Conservation (phyloP, 768 basidiomycete genomes). For the Amanita pseudoporphyria region DNA sequence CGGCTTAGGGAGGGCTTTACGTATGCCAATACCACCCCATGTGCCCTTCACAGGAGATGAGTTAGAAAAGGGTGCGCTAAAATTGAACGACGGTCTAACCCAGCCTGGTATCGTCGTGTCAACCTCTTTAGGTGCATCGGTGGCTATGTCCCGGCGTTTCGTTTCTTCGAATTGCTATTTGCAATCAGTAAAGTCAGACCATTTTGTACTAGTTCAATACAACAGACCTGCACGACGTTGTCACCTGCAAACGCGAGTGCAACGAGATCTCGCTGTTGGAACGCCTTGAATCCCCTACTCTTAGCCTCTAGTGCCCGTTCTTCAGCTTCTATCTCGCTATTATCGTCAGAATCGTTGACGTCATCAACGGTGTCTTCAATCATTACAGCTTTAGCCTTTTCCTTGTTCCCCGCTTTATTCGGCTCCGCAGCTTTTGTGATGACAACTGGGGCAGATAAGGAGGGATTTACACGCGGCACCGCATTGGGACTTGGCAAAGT, state of each 20-base stretch:
- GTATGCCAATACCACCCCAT: slow-evolving; percentile 80
- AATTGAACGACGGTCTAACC: slow-evolving; percentile 39
- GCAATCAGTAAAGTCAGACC: background rate
- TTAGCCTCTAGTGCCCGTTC: slow-evolving; percentile 40
- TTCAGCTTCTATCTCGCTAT: slow-evolving; percentile 66
- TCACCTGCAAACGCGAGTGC: slow-evolving; percentile 95
- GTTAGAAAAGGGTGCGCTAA: slow-evolving; percentile 2
- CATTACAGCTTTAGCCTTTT: slow-evolving; percentile 32
- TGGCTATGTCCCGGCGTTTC: slow-evolving; percentile 74
- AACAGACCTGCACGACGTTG: slow-evolving; percentile 72
- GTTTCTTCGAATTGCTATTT: slow-evolving; percentile 75
- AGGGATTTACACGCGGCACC: background rate
- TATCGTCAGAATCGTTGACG: slow-evolving; percentile 42
- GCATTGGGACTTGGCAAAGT: slow-evolving; percentile 13
- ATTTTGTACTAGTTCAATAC: slow-evolving; percentile 23
- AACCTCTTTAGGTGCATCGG: slow-evolving; percentile 79
- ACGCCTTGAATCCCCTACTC: slow-evolving; percentile 46
- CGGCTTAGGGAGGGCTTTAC: slow-evolving; percentile 49
- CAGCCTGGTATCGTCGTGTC: slow-evolving; percentile 93
- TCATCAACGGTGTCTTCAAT: slow-evolving; percentile 32
- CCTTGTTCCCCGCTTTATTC: background rate
- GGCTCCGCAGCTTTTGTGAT: background rate
- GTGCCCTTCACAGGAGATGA: slow-evolving; percentile 48
- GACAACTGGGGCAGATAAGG: background rate
- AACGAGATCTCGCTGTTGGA: slow-evolving; percentile 88